These are phyloP conservation scores for Kazachstania martiniae DNA, from an alignment of 805 yeast species.

Conservation along the genomic window DNA sequence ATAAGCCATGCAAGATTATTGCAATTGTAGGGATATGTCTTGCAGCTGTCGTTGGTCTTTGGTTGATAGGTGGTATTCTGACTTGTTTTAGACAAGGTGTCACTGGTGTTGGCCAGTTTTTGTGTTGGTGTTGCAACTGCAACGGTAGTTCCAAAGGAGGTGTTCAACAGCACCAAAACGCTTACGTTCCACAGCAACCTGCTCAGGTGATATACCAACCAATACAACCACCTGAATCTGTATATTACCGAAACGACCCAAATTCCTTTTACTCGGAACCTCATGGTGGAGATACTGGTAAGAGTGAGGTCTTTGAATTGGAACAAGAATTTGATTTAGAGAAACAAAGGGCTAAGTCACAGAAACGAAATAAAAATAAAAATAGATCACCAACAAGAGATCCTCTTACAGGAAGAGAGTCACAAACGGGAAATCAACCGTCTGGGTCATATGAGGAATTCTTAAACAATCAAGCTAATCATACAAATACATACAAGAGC, in stretches of 20 bases:
- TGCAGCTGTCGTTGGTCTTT: conserved; percentile 41
- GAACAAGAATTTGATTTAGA: conserved; percentile 26
- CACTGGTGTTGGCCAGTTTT: conserved; percentile 36
- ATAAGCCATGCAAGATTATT: conserved; percentile 61
- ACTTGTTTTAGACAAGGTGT: conserved; percentile 52
- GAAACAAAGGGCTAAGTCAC: conserved; percentile 13
- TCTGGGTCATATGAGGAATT: neutral
- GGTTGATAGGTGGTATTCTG: conserved; percentile 46
- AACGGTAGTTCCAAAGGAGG: conserved; percentile 7
- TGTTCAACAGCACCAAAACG: conserved; percentile 4
- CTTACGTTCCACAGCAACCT: conserved; percentile 1
- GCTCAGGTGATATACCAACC: conserved; percentile 26
- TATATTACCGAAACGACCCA: conserved; percentile 5
- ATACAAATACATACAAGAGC: neutral
- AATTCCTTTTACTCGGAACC: conserved; percentile 2
- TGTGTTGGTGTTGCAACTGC: conserved; percentile 40
- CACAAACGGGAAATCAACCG: neutral
- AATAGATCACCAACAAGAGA: neutral
- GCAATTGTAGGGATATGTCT: conserved; percentile 64
- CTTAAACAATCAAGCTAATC: neutral
- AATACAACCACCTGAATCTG: conserved; percentile 17
- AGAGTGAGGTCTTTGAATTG: conserved; percentile 19
- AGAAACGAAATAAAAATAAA: neutral
- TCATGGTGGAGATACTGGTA: conserved; percentile 2
- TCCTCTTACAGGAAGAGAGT: conserved; percentile 1